Conservation (phyloP, 805 yeast species). For the Wickerhamomyces bovis region DNA sequence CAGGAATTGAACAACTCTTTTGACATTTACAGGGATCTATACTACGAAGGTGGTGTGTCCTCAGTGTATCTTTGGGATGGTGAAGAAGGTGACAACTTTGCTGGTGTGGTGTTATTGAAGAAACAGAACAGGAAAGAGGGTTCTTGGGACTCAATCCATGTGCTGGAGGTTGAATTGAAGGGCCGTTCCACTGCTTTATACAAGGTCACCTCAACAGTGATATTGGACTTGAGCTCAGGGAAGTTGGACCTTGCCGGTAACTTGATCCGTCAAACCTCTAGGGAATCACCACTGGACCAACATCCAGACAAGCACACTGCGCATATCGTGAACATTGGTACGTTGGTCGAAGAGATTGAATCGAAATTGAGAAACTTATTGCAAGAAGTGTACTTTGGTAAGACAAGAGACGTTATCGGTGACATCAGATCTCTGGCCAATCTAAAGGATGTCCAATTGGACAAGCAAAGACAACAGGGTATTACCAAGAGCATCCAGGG, state of each 20-base stretch:
- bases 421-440: slow-evolving; percentile 45
- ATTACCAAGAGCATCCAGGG: slow-evolving; percentile 3
- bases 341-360: slow-evolving; percentile 82
- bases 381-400: slow-evolving; percentile 93
- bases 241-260: slow-evolving; percentile 65
- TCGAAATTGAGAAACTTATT: slow-evolving; percentile 78
- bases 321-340: slow-evolving; percentile 85
- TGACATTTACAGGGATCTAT: slow-evolving; percentile 86
- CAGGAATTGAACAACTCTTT: slow-evolving; percentile 81
- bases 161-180: slow-evolving; percentile 61
- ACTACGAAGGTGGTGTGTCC: slow-evolving; percentile 91
- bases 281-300: slow-evolving; percentile 35
- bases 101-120: slow-evolving; percentile 86
- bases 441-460: slow-evolving; percentile 4
- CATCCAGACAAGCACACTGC: slow-evolving; percentile 34
- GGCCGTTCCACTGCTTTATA: slow-evolving; percentile 38
- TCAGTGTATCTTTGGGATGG: slow-evolving; percentile 91
- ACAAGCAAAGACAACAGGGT: slow-evolving; percentile 6
- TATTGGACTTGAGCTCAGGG: slow-evolving; percentile 50
- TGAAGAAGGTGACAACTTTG: slow-evolving; percentile 63
- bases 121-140: slow-evolving; percentile 40
- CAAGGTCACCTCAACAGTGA: slow-evolving; percentile 81
- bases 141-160: slow-evolving; percentile 90
- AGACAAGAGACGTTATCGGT: slow-evolving; percentile 81
- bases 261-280: slow-evolving; percentile 77